Percentiles rank a stretch among this genome's conserved stretches.
Conservation (phyloP, 2,329 filamentous ascomycete genomes). For the Colletotrichum sp. region DNA sequence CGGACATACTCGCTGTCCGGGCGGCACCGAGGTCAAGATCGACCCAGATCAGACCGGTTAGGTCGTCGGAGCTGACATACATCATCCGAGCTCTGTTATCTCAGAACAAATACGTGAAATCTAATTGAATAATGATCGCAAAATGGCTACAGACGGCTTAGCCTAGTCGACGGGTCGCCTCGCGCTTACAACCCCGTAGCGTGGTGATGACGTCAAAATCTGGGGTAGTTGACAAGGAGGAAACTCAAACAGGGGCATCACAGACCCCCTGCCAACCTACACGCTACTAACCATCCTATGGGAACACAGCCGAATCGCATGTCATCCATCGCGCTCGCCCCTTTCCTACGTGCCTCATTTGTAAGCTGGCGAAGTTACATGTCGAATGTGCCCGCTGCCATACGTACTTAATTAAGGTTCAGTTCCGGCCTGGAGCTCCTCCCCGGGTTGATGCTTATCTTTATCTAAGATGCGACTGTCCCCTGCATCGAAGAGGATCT, state of each 20-base stretch:
- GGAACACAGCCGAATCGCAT: not conserved
- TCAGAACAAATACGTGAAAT: not conserved
- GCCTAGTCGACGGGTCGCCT: not conserved
- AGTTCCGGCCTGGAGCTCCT: not conserved
- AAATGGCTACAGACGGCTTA: not conserved
- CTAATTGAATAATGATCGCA: not conserved
- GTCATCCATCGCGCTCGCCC: not conserved
- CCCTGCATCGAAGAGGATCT: not conserved
- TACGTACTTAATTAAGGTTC: not conserved
- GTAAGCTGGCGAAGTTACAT: not conserved
- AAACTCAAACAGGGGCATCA: not conserved
- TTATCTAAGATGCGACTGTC: not conserved
- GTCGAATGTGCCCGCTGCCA: not conserved
- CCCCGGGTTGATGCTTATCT: not conserved
- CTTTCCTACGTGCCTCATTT: not conserved
- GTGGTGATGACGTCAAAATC: constrained; percentile 12
- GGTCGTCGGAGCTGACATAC: not conserved
- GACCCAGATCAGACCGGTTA: not conserved
- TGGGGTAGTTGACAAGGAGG: not conserved
- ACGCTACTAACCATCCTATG: not conserved
- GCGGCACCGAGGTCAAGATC: not conserved
- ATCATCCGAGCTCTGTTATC: not conserved
- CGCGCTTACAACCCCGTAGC: not conserved
- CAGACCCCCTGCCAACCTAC: not conserved
- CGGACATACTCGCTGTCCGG: not conserved